Base-by-base conservation (phyloP, 2,329 filamentous ascomycete species). In the Scedosporium dehoogii region DNA sequence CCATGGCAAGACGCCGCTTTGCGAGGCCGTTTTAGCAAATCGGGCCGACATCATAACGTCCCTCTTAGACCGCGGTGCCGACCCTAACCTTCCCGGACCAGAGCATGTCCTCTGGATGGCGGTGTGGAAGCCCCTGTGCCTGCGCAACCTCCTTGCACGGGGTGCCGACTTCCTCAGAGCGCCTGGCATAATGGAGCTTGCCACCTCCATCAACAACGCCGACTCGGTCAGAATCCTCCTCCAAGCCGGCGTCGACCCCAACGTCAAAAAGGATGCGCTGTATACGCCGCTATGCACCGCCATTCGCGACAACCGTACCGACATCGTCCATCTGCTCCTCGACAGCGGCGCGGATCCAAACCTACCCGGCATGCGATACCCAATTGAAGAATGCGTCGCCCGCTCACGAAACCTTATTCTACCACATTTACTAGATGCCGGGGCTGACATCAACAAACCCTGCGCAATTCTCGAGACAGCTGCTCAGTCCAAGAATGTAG, bases 81-180 rank as follows among this genome's bases (percentile, higher is more conserved):
- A 89, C 67, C 81, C 86, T 7, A 90, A 90, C 69, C 75, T 89
- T 5, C 87, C 87, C 1, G 86, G 84, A 1, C 85, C 86, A 10
- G 87, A 88, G 71, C 84, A 89, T 73, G 82, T 86, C 72, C 78
- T 90, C 25, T 87, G 86, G 86, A 84, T 85, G 1, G 78, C 85
- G 0, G 81, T 81, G 0, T 83, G 85, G 71, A 79, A 86, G 60
- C 76, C 85, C 0, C 73, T 76, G 6, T 85, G 82, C 64, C 74
- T 89, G 38, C 78, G 83, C 67, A 71, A 86, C 1, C 76, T 90
- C 18, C 79, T 88, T 0, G 66, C 74, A 2, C 81, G 81, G 27
- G 85, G 85, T 1, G 85, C 85, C 2, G 84, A 87, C 65, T 72
- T 73, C 68, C 82, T 79, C 70, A 87, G 85, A 71, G 75, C 79